Percentiles rank a stretch among this genome's conserved stretches.
These are phyloP conservation scores for Cucurbita maxima DNA, from an alignment of 306 rosid species.

Conservation along the genomic window DNA sequence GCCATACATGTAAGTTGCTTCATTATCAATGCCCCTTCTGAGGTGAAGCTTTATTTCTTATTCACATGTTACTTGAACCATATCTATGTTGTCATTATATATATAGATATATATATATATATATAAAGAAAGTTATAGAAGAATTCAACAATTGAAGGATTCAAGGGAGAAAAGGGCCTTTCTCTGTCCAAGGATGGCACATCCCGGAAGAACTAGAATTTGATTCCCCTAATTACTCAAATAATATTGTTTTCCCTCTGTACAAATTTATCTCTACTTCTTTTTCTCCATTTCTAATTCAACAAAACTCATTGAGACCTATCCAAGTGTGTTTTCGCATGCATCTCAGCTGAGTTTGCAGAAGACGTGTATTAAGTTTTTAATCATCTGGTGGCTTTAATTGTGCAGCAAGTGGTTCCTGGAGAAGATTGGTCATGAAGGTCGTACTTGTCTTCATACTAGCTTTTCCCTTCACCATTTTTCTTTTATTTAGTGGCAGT, in stretches of 20 bases:
- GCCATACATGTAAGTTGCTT: slow-evolving; percentile 84
- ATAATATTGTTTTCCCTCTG: background rate
- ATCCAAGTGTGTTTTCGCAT: background rate
- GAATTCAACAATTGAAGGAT: background rate
- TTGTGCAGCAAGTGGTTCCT: slow-evolving; percentile 94
- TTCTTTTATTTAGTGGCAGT: background rate
- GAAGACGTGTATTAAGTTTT: background rate
- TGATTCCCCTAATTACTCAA: background rate
- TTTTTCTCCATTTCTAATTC: background rate
- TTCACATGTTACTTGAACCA: background rate
- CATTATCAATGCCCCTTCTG: slow-evolving; percentile 8
- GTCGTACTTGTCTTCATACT: slow-evolving; percentile 14
- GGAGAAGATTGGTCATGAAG: slow-evolving; percentile 94
- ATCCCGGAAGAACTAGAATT: background rate
- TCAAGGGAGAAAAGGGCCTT: background rate
- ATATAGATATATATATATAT: too few species aligned
- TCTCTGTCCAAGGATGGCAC: background rate
- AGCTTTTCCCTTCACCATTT: slow-evolving; percentile 3
- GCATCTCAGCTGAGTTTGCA: background rate
- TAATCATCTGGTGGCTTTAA: slow-evolving; percentile 14
- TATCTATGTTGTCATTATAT: background rate
- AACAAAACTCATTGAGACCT: background rate
- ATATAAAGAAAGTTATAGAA: background rate
- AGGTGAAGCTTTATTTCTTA: slow-evolving; percentile 18
- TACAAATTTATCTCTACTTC: background rate